These are phyloP conservation scores for Heliamphora exappendiculata DNA, from an alignment of 148 eudicot species.

Conservation along the genomic window DNA sequence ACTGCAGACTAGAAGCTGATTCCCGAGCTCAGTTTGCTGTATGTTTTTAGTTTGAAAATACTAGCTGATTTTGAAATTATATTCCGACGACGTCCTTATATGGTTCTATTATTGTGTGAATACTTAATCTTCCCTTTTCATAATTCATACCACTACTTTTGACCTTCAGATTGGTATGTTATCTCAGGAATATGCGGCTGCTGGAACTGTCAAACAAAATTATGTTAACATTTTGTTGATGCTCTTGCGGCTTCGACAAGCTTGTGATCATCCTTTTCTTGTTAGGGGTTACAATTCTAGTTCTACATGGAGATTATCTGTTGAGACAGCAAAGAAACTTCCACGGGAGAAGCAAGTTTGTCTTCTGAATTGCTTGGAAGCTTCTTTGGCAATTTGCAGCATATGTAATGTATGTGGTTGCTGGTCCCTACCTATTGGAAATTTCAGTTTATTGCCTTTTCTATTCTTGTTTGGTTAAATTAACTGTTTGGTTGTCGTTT, in stretches of 20 bases:
- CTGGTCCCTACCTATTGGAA: background rate
- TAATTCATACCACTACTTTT: background rate
- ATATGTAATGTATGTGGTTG: conserved; percentile 69
- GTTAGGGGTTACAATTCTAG: conserved; percentile 54
- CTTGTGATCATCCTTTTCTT: conserved; percentile 96
- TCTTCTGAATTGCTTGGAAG: conserved; percentile 76
- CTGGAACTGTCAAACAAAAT: conserved; percentile 90
- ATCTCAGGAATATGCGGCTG: conserved; percentile 79
- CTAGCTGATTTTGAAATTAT: background rate
- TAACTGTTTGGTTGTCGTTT: background rate
- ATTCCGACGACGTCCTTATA: background rate
- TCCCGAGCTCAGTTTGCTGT: conserved; percentile 93
- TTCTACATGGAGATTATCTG: conserved; percentile 47
- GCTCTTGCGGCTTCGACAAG: conserved; percentile 96
- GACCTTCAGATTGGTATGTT: background rate
- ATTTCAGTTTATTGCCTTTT: background rate
- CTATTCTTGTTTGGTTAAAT: conserved; percentile 2
- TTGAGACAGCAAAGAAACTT: conserved; percentile 59
- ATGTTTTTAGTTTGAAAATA: conserved; percentile 20
- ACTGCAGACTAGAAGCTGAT: conserved; percentile 74
- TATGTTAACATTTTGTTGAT: conserved; percentile 86
- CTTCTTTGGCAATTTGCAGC: conserved; percentile 74
- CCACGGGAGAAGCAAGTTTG: conserved; percentile 49
- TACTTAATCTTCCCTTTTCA: background rate
- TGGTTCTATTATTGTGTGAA: background rate